phyloP scores from a whole-genome alignment of 2,329 filamentous ascomycete species.

The Colletotrichum sidae region DNA sequence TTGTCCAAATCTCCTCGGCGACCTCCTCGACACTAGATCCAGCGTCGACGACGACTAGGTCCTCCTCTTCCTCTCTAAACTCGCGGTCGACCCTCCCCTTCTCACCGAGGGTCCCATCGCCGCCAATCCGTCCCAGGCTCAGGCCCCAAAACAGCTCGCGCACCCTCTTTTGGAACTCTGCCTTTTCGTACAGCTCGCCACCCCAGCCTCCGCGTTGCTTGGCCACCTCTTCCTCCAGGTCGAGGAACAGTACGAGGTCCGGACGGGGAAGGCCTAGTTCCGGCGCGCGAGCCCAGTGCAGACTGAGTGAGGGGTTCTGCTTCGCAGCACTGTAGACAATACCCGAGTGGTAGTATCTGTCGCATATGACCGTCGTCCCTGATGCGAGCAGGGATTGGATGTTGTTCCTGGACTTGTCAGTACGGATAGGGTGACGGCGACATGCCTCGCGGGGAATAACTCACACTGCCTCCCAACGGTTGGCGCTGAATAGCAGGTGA shows the following conservation, averaged over 20 bases:
- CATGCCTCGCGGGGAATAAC: constrained; percentile 36
- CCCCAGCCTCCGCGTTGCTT: constrained; percentile 87
- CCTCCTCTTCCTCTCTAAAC: constrained; percentile 63
- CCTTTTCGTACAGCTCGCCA: constrained; percentile 87
- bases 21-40: constrained; percentile 67
- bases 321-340: constrained; percentile 95
- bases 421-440: not conserved
- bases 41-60: constrained; percentile 66
- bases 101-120: constrained; percentile 41
- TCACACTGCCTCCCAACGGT: constrained; percentile 83
- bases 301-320: constrained; percentile 73
- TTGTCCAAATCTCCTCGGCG: constrained; percentile 65
- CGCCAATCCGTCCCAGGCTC: constrained; percentile 58
- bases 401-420: constrained; percentile 53
- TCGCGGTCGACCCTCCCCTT: constrained; percentile 41
- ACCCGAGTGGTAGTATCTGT: constrained; percentile 95
- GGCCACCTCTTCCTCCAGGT: constrained; percentile 80
- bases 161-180: constrained; percentile 84
- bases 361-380: constrained; percentile 84
- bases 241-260: constrained; percentile 88
- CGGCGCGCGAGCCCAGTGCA: constrained; percentile 85
- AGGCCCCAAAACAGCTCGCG: constrained; percentile 76
- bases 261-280: constrained; percentile 89
- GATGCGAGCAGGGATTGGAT: constrained; percentile 66
- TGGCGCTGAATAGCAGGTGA: constrained; percentile 90